Evolutionary conservation across 768 basidiomycete species (phyloP).

Genomic region (Naganishia randhawae): DNA sequence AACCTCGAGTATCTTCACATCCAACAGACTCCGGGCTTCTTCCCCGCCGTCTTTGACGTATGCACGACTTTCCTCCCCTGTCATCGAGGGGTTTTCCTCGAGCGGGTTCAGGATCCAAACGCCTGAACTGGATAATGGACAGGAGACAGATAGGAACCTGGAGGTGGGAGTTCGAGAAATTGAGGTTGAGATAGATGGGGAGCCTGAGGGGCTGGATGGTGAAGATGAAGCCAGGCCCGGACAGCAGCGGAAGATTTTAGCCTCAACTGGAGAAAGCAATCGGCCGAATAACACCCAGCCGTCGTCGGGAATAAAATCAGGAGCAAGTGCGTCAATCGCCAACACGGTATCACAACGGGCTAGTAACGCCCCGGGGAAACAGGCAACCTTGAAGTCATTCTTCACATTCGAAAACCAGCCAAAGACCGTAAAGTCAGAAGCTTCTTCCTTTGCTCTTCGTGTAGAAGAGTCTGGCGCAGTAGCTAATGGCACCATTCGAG

Average conservation of each 20-base stretch:
- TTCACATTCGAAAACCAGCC: constrained; percentile 11
- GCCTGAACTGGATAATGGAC: neutral
- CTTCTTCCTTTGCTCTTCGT: neutral
- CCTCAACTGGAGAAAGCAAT: neutral
- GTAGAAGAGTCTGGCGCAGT: neutral
- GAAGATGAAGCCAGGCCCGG: neutral
- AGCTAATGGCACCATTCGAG: neutral
- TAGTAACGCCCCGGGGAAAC: neutral
- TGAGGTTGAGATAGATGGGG: neutral
- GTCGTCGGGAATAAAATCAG: neutral
- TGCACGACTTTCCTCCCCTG: neutral
- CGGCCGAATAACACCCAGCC: neutral
- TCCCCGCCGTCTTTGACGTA: constrained; percentile 3
- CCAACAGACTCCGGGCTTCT: neutral
- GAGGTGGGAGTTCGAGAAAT: neutral
- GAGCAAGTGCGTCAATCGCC: too few species aligned
- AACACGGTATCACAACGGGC: neutral
- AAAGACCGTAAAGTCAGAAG: neutral
- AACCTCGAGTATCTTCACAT: neutral
- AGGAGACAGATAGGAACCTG: neutral
- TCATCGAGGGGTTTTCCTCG: neutral
- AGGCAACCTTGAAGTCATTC: constrained; percentile 13
- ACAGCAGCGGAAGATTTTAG: neutral
- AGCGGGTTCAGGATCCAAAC: constrained; percentile 18
- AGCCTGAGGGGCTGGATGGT: neutral